Evolutionary conservation across 345 rosid species (phyloP).

Genomic region (Gossypium turneri): DNA sequence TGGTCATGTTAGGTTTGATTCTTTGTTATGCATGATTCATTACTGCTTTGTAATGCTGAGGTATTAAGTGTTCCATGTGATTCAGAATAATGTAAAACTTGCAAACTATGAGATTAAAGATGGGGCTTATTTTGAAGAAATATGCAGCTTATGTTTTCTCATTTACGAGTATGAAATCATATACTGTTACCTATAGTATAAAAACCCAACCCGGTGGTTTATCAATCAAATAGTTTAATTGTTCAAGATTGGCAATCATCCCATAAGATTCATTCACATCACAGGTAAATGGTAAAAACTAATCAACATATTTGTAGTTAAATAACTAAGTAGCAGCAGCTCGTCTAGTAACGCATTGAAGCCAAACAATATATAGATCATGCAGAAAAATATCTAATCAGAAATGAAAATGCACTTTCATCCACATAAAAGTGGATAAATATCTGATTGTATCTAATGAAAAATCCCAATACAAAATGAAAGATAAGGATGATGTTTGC

Average conservation of each 20-base stretch:
- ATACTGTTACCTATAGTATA: neutral
- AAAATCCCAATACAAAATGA: slow-evolving; percentile 12
- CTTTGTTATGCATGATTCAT: neutral
- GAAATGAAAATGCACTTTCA: slow-evolving; percentile 11
- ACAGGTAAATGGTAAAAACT: too few relatives aligned
- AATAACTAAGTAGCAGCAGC: neutral
- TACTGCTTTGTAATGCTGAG: neutral
- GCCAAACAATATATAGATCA: neutral
- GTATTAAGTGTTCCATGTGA: neutral
- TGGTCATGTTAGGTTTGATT: neutral
- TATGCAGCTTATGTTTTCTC: neutral
- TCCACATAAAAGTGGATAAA: slow-evolving; percentile 10
- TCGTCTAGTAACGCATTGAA: neutral
- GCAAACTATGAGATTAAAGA: neutral
- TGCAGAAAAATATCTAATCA: neutral
- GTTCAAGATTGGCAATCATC: neutral
- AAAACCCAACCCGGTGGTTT: neutral
- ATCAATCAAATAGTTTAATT: neutral
- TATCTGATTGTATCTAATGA: slow-evolving; percentile 9
- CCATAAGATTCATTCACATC: too few relatives aligned
- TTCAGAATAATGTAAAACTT: neutral
- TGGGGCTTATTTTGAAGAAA: neutral
- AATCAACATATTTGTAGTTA: neutral
- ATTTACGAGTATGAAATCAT: too few relatives aligned
- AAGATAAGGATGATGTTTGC: neutral